Percentiles rank a stretch among this genome's conserved stretches.
Evolutionary conservation across 345 rosid genomes (phyloP).

Genomic region (Rhizophora apiculata): DNA sequence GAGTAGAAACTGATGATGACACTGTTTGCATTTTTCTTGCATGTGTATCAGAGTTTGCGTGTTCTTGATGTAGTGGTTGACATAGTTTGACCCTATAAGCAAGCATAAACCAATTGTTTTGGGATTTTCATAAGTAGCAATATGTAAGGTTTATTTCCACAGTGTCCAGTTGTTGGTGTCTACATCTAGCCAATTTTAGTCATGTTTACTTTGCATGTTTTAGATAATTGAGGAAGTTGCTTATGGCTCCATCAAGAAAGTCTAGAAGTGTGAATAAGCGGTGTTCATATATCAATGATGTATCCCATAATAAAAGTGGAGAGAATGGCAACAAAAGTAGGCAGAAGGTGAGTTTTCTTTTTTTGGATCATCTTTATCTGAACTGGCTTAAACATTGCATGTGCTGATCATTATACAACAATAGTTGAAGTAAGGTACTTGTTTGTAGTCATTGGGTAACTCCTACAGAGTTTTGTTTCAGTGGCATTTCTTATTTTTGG

Average conservation of each 20-base stretch:
- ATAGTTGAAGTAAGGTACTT: not conserved
- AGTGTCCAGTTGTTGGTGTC: not conserved
- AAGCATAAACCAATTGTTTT: no score
- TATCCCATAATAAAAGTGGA: constrained; percentile 44
- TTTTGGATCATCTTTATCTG: not conserved
- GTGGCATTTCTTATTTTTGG: not conserved
- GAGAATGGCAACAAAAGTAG: constrained; percentile 46
- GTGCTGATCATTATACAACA: no score
- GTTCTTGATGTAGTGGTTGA: no score
- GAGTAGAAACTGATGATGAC: no score
- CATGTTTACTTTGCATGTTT: constrained; percentile 15
- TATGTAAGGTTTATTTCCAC: not conserved
- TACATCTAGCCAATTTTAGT: not conserved
- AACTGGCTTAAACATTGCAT: not conserved
- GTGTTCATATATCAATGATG: constrained; percentile 42
- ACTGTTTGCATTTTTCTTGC: no score
- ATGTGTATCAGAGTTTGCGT: no score
- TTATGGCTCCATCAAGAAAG: constrained; percentile 74
- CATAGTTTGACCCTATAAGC: no score
- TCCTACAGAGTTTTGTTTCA: not conserved
- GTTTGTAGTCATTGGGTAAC: not conserved
- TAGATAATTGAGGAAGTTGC: constrained; percentile 33
- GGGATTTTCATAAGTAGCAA: no score
- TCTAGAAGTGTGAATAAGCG: constrained; percentile 54
- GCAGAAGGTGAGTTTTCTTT: constrained; percentile 51